Evolutionary conservation across 192 early-diverging fungal genomes (phyloP), one percentile per base, ranked within the genome.

Genomic region (Coemansia sp.): DNA sequence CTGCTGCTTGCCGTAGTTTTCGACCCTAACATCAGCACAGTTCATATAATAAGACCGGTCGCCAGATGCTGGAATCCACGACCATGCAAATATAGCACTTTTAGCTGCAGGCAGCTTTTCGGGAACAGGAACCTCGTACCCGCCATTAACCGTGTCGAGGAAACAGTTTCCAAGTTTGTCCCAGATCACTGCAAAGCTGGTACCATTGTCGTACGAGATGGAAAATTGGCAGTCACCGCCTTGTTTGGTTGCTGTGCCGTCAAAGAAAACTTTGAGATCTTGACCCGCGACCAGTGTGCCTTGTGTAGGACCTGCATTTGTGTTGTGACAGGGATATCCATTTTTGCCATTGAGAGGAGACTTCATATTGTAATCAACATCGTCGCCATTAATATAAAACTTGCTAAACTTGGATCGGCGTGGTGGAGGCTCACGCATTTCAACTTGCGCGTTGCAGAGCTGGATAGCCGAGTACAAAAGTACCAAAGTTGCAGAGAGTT

Each of bases 101-200:
- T 82, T 76, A 2, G 70, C 37, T 2, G 81, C 69, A 0, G 86
- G 86, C 52, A 84, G 64, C 0, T 60, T 49, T 9, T 61, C 66
- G 9, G 87, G 87, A 47, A 88, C 67, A 4, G 67, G 67, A 0
- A 88, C 71, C 23, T 83, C 55, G 18, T 55, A 63, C 10, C 66
- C 66, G 25, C 66, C 67, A 18, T 80, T 73, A 15, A 71, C 59
- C 2, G 69, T 69, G 23, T 67, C 70, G 2, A 69, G 43, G 22
- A 82, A 59, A 19, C 84, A 86, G 15, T 62, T 59, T 1, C 65
- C 64, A 9, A 80, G 57, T 19, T 78, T 63, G 46, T 82, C 81
- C 69, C 80, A 78, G 42, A 89, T 17, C 3, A 85, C 85, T 0
- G 80, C 87, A 71, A 80, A 87, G 23, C 14, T 67, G 9, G 60